Evolutionary conservation across 495 filamentous ascomycete genomes (phyloP), one percentile per base, ranked within the genome.

Genomic region (Lophiostoma macrostomum): DNA sequence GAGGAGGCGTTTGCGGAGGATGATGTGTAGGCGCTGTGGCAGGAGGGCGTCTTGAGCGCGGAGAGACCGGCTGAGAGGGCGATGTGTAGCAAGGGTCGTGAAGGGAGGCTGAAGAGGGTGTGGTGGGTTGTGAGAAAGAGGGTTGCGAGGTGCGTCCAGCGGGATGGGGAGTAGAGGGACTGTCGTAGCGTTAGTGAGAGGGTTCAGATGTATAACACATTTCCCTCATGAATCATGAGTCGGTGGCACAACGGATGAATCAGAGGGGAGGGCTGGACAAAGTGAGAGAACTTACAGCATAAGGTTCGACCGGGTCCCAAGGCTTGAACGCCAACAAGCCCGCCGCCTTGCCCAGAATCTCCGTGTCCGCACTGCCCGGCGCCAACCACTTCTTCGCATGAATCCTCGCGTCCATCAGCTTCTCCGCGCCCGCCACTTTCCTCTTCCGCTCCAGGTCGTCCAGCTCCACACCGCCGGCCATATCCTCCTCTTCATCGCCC

Each of bases 1-100:
- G 80, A 82, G 36, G 75, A 72, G 27, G 78, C 75, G 60, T 82
- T 84, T 5, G 77, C 77, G 39, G 75, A 80, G 35, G 77, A 76
- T 48, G 78, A 73, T 4, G 78, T 76, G 51, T 76, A 78, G 52
- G 73, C 72, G 8, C 85, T 87, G 74, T 98, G 91, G 69, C 93
- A 98, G 10, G 90, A 81, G 1, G 93, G 94, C 2, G 94, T 96
- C 64, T 98, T 98, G 39, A 98, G 84, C 1, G 93, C 90, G 0
- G 91, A 96, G 18, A 98, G 78, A 18, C 93, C 93, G 1, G 93
- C 90, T 0, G 85, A 88, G 24, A 98, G 78, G 13, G 93, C 94
- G 56, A 90, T 88, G 67, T 96, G 88, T 16, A 98, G 78, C n/a
- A 95, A 76, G 2, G 94, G 94, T 11, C 82, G 77, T 5, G 81